Evolutionary conservation across 352 stramenopile species (phyloP).

Genomic region (Globisporangium cystogenes): DNA sequence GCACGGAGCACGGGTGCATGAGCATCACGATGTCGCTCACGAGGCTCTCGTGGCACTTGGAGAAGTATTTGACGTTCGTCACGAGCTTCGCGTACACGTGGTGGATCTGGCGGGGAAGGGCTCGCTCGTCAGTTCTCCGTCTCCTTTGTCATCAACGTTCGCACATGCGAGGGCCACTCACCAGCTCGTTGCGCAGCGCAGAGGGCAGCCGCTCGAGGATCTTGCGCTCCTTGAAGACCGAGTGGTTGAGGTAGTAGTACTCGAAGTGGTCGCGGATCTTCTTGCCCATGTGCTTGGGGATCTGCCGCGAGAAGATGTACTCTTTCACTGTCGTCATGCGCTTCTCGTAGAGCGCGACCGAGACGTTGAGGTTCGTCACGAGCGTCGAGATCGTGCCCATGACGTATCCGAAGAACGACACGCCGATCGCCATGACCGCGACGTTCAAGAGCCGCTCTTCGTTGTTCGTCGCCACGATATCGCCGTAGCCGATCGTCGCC

Average conservation of each 20-base stretch:
- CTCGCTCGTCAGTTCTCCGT: neutral
- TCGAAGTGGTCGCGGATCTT: constrained; percentile 77
- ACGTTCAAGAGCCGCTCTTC: constrained; percentile 67
- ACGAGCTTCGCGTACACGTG: constrained; percentile 69
- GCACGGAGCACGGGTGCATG: constrained; percentile 68
- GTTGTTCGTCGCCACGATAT: constrained; percentile 72
- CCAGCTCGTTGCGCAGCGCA: constrained; percentile 79
- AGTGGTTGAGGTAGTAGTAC: constrained; percentile 84
- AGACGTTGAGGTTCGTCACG: constrained; percentile 75
- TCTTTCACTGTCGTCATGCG: constrained; percentile 82
- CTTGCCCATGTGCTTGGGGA: constrained; percentile 70
- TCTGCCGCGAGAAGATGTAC: constrained; percentile 75
- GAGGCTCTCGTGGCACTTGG: constrained; percentile 68
- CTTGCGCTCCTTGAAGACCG: constrained; percentile 69
- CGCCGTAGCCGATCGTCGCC: constrained; percentile 77
- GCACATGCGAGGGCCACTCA: constrained; percentile 8
- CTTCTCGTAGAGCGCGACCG: constrained; percentile 65
- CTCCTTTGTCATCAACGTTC: neutral
- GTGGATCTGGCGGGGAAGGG: constrained; percentile 41
- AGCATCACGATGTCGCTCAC: constrained; percentile 81
- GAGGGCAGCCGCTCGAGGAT: constrained; percentile 67
- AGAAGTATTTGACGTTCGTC: constrained; percentile 64
- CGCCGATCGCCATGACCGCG: constrained; percentile 72
- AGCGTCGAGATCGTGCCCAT: constrained; percentile 80
- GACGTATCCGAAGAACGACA: constrained; percentile 85